Conservation (phyloP, 2,329 filamentous ascomycete species). For the Orbilia quercus region DNA sequence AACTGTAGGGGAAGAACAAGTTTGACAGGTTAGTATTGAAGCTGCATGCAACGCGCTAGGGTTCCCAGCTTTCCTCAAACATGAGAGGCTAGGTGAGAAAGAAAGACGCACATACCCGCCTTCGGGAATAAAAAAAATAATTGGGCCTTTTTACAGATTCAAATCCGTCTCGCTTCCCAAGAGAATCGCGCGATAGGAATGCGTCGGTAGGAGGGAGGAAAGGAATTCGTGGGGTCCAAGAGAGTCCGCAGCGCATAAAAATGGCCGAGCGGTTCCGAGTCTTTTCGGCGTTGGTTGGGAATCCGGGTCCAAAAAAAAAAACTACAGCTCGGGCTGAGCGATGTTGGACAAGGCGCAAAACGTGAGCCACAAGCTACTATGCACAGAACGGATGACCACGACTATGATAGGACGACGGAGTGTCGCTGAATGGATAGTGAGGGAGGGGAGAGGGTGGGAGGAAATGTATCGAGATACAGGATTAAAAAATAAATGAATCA, state of each 20-base stretch:
- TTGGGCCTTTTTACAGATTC: conserved; percentile 45
- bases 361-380: conserved; percentile 51
- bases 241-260: conserved; percentile 77
- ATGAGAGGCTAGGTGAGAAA: conserved; percentile 31
- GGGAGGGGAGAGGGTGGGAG: conserved; percentile 40
- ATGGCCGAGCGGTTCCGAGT: conserved; percentile 68
- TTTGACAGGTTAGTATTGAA: conserved; percentile 42
- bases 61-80: conserved; percentile 40
- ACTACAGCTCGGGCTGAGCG: conserved; percentile 50
- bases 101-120: conserved; percentile 53
- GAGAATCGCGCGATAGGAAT: conserved; percentile 41
- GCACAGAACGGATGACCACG: conserved; percentile 33
- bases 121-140: conserved; percentile 37
- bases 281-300: conserved; percentile 33
- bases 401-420: conserved; percentile 26
- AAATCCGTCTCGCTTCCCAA: conserved; percentile 38
- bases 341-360: conserved; percentile 56
- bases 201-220: conserved; percentile 66
- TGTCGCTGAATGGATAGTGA: conserved; percentile 29
- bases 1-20: conserved; percentile 22
- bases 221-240: conserved; percentile 77
- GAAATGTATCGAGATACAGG: conserved; percentile 23
- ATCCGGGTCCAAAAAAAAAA: conserved; percentile 34
- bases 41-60: conserved; percentile 56
- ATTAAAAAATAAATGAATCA: conserved; percentile 3